Percentiles rank a stretch among this genome's conserved stretches.
Conservation (phyloP, 225 moss, liverwort and hornwort genomes). For the Bryum argenteum region DNA sequence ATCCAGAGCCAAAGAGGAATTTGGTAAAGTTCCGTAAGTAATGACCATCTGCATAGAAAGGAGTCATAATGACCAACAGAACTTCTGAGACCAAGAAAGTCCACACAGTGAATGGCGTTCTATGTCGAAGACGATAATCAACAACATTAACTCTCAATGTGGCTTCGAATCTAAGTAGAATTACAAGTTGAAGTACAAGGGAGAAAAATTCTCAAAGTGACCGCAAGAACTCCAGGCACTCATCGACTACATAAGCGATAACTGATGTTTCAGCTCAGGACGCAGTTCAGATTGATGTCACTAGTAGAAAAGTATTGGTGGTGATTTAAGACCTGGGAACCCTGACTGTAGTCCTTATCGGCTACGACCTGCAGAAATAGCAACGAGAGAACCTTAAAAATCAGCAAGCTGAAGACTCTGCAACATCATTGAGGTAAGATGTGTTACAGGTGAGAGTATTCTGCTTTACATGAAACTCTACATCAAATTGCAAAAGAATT, state of each 20-base stretch:
- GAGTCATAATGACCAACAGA: constrained; percentile 19
- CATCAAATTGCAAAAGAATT: neutral
- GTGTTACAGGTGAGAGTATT: neutral
- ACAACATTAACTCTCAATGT: neutral
- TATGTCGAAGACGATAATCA: constrained; percentile 10
- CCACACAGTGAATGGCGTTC: constrained; percentile 9
- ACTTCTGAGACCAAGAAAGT: neutral
- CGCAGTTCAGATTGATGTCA: constrained; percentile 10
- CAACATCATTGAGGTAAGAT: neutral
- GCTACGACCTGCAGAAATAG: constrained; percentile 45
- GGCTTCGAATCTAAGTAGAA: neutral
- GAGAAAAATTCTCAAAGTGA: constrained; percentile 2
- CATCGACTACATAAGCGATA: neutral
- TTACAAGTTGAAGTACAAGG: neutral
- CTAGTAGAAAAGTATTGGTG: neutral
- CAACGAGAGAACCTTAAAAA: neutral
- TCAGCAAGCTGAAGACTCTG: neutral
- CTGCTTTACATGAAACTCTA: constrained; percentile 11
- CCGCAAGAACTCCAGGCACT: constrained; percentile 1
- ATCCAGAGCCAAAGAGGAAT: constrained; percentile 52
- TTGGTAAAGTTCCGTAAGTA: constrained; percentile 51
- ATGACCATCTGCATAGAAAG: constrained; percentile 48
- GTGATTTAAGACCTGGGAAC: constrained; percentile 47
- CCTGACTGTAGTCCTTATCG: constrained; percentile 56
- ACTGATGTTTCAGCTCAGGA: constrained; percentile 19